These are phyloP conservation scores for Ustilago hordei DNA, from an alignment of 1,284 basidiomycete genomes.

Conservation along the genomic window DNA sequence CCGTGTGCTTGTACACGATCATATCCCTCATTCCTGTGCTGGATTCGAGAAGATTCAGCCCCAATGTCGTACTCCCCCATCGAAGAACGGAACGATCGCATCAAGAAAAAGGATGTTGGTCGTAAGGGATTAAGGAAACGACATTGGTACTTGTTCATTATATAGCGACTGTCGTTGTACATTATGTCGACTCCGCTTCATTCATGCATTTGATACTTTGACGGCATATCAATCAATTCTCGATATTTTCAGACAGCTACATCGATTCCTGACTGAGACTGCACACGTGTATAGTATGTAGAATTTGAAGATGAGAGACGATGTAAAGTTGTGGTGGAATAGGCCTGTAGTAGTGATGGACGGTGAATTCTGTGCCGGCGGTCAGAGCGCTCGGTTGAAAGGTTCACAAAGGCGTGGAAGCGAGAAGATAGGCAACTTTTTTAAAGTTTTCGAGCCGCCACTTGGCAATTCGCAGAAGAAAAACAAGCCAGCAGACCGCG, in stretches of 20 bases:
- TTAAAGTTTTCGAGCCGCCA: too few relatives aligned
- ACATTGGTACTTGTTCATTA: constrained; percentile 10
- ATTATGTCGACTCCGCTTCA: constrained; percentile 24
- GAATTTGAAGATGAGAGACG: not conserved
- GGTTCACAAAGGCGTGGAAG: too few relatives aligned
- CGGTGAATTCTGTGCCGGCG: not conserved
- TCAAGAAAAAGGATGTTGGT: not conserved
- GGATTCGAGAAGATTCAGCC: constrained; percentile 1
- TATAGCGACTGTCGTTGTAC: constrained; percentile 29
- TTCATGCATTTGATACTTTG: not conserved
- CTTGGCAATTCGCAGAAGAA: too few relatives aligned
- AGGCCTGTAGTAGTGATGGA: not conserved
- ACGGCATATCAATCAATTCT: constrained; percentile 5
- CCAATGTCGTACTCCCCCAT: constrained; percentile 47
- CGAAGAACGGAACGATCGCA: constrained; percentile 12
- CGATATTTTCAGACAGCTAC: constrained; percentile 6
- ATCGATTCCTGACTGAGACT: not conserved
- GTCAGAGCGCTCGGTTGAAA: not conserved
- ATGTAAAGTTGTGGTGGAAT: not conserved
- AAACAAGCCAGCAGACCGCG: too few relatives aligned
- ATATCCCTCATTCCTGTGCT: constrained; percentile 24
- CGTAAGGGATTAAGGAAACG: constrained; percentile 48
- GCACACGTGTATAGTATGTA: too few relatives aligned
- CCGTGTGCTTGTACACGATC: constrained; percentile 24
- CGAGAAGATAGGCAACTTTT: too few relatives aligned